A percentile compares a stretch with the other conserved stretches of the same genome.
Conservation (phyloP, 2,329 filamentous ascomycete species). For the Neofusicoccum sp. region DNA sequence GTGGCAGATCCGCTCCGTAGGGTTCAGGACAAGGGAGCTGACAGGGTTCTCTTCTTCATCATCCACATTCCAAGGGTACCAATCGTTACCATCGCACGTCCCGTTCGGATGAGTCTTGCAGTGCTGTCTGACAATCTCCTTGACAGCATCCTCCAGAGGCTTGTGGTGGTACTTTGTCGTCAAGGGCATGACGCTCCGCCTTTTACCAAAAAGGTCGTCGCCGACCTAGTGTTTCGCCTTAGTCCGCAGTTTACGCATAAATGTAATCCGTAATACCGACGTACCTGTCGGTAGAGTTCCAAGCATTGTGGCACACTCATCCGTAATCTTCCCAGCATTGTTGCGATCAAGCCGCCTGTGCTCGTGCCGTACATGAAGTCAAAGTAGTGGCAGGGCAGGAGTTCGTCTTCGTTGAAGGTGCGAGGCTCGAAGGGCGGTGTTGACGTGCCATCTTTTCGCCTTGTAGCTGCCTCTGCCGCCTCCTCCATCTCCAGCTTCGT, state of each 20-base stretch:
- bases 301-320: constrained; percentile 54
- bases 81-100: constrained; percentile 47
- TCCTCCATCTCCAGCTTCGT: constrained; percentile 47
- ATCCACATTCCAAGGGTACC: constrained; percentile 46
- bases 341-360: constrained; percentile 55
- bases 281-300: constrained; percentile 45
- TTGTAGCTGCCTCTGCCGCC: constrained; percentile 33
- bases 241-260: neutral
- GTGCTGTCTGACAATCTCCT: constrained; percentile 47
- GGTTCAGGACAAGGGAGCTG: constrained; percentile 14
- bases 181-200: constrained; percentile 47
- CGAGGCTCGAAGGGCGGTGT: constrained; percentile 11
- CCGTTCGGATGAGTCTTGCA: constrained; percentile 44
- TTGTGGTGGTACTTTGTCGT: constrained; percentile 54
- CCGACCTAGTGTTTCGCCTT: constrained; percentile 36
- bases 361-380: constrained; percentile 58
- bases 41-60: constrained; percentile 24
- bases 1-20: constrained; percentile 39
- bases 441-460: constrained; percentile 22
- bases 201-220: constrained; percentile 51
- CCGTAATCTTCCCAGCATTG: constrained; percentile 52
- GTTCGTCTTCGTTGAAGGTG: constrained; percentile 44
- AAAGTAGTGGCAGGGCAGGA: constrained; percentile 56
- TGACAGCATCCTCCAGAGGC: constrained; percentile 51
- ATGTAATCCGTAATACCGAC: neutral